Conservation (phyloP, 768 basidiomycete genomes). For the Lactifluus subvellereus region DNA sequence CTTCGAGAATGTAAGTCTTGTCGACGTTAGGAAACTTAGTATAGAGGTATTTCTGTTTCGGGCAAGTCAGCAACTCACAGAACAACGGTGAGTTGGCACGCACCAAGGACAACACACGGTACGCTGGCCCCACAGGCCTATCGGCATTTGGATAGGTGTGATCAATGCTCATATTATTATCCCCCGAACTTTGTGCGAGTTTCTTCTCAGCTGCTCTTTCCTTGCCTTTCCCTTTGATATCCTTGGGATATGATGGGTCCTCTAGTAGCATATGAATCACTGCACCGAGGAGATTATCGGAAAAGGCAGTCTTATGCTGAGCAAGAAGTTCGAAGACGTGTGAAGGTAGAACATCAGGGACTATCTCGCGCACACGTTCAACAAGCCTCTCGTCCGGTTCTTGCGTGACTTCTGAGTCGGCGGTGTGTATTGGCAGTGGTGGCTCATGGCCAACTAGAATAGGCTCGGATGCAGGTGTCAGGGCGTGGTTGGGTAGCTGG, state of each 20-base stretch:
- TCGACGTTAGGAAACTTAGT: constrained; percentile 54
- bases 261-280: constrained; percentile 62
- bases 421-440: not conserved
- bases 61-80: constrained; percentile 8
- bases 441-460: not conserved
- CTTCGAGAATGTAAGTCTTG: constrained; percentile 46
- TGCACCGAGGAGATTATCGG: constrained; percentile 41
- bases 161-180: constrained; percentile 41
- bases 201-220: constrained; percentile 30
- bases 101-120: constrained; percentile 51
- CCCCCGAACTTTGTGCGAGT: constrained; percentile 23
- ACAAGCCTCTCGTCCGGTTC: constrained; percentile 31
- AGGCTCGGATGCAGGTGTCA: not conserved
- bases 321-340: constrained; percentile 47
- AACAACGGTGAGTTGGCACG: constrained; percentile 23
- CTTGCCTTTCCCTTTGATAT: constrained; percentile 41
- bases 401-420: not conserved
- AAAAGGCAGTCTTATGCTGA: constrained; percentile 35
- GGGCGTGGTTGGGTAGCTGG: not conserved
- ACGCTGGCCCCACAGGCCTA: constrained; percentile 39
- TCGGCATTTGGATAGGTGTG: constrained; percentile 45
- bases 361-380: constrained; percentile 55
- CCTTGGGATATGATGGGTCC: constrained; percentile 52
- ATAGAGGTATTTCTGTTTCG: constrained; percentile 45
- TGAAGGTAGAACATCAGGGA: constrained; percentile 61